phyloP scores from a whole-genome alignment of 768 basidiomycete species.

The Trametes cinnabarina region DNA sequence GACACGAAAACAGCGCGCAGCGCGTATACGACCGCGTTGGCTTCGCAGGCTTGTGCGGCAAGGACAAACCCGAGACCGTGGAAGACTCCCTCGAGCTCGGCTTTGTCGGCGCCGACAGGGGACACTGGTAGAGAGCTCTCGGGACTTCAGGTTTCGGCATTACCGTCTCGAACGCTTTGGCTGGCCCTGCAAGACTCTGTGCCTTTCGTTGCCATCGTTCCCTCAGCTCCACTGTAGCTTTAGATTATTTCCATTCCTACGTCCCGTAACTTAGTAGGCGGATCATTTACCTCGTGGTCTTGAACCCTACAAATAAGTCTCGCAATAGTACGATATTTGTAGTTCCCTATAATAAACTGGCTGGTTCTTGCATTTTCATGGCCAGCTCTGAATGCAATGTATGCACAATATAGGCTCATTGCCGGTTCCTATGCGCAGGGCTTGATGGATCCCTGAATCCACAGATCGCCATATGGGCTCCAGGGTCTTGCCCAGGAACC shows the following conservation, averaged over 20 bases:
- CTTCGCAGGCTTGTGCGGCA: conserved; percentile 45
- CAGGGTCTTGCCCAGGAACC: background rate
- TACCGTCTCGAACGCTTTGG: background rate
- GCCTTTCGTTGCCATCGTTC: background rate
- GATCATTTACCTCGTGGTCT: background rate
- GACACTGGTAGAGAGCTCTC: conserved; percentile 46
- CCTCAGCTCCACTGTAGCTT: conserved; percentile 17
- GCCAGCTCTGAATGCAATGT: too few species aligned
- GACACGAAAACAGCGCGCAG: conserved; percentile 48
- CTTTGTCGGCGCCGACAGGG: conserved; percentile 44
- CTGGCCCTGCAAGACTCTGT: conserved; percentile 1
- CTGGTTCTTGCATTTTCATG: background rate
- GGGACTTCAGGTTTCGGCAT: background rate
- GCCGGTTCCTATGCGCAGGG: too few species aligned
- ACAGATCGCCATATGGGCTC: background rate
- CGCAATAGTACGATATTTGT: background rate
- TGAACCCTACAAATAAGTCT: conserved; percentile 1
- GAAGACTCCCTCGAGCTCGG: conserved; percentile 56
- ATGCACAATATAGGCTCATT: too few species aligned
- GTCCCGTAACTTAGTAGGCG: background rate
- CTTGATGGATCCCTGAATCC: background rate
- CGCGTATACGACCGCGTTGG: conserved; percentile 55
- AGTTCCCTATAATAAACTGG: background rate
- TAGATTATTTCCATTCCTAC: conserved; percentile 18
- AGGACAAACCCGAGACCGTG: conserved; percentile 37